phyloP scores from a whole-genome alignment of 257 asterid genomes.

The Cinchona pubescens region DNA sequence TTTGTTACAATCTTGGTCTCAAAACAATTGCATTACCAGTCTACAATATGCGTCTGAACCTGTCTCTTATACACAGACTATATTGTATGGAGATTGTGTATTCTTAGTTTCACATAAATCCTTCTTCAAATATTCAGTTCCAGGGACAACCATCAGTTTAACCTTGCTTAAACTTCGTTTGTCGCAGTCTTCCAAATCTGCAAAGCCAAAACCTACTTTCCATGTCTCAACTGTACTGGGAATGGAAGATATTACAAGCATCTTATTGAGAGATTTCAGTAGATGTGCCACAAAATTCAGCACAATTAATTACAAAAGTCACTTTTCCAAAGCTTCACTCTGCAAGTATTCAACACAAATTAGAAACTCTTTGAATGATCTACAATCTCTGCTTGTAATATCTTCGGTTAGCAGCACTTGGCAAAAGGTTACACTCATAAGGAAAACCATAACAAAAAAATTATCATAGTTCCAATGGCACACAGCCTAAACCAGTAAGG shows the following conservation, averaged over 20 bases:
- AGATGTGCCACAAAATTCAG: conserved; percentile 42
- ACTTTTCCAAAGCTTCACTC: too few relatives aligned
- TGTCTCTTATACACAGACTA: too few relatives aligned
- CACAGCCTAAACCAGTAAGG: too few relatives aligned
- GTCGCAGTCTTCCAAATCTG: conserved; percentile 66
- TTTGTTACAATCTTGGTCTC: too few relatives aligned
- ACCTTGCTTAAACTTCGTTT: conserved; percentile 51
- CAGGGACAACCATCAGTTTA: conserved; percentile 92
- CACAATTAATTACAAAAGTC: conserved; percentile 3
- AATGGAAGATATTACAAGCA: conserved; percentile 80
- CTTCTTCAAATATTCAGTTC: conserved; percentile 81
- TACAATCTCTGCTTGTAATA: not conserved
- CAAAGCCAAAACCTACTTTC: conserved; percentile 85
- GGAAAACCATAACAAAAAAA: too few relatives aligned
- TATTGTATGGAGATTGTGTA: conserved; percentile 22
- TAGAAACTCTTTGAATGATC: not conserved
- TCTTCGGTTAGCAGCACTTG: not conserved
- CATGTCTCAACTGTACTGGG: conserved; percentile 85
- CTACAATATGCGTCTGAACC: too few relatives aligned
- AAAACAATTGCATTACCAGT: too few relatives aligned
- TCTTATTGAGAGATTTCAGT: conserved; percentile 71
- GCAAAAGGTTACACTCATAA: not conserved
- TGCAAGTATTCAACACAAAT: not conserved
- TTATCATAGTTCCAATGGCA: too few relatives aligned
- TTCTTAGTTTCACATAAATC: conserved; percentile 36